Evolutionary conservation across 495 filamentous ascomycete genomes (phyloP).

Genomic region (Penicillium fimorum): DNA sequence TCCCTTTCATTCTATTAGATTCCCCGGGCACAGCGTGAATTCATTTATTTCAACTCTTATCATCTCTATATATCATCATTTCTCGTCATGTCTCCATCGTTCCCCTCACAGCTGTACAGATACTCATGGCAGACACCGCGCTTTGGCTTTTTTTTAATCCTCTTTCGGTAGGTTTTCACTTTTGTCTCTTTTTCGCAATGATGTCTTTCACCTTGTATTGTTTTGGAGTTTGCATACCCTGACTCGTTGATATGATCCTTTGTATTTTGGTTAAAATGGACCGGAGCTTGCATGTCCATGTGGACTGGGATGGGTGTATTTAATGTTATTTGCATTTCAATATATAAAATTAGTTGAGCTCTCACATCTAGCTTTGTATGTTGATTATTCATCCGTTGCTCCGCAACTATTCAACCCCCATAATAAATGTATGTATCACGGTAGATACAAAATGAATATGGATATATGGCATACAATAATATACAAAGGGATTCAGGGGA

Average conservation of each 20-base stretch:
- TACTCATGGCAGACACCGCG: constrained; percentile 1
- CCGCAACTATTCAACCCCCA: too few relatives aligned
- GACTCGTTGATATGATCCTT: constrained; percentile 10
- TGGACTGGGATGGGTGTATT: background rate
- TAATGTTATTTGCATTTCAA: constrained; percentile 5
- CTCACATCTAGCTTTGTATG: too few relatives aligned
- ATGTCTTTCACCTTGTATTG: constrained; percentile 3
- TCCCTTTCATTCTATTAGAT: constrained; percentile 28
- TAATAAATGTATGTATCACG: too few relatives aligned
- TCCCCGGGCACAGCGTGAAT: constrained; percentile 30
- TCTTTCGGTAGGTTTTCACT: background rate
- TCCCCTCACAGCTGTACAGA: constrained; percentile 6
- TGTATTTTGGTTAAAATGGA: constrained; percentile 7
- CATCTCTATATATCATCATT: constrained; percentile 8
- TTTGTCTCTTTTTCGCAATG: background rate
- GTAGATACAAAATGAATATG: too few relatives aligned
- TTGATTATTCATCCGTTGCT: too few relatives aligned
- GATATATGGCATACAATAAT: background rate
- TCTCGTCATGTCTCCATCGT: background rate
- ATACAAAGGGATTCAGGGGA: too few relatives aligned
- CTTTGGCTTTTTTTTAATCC: background rate
- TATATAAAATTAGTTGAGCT: background rate
- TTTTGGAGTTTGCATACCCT: constrained; percentile 14
- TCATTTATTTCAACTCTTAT: constrained; percentile 12
- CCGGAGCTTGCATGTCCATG: constrained; percentile 3